These are phyloP conservation scores for Phytophthora syringae DNA, from an alignment of 352 stramenopile genomes.

Conservation along the genomic window DNA sequence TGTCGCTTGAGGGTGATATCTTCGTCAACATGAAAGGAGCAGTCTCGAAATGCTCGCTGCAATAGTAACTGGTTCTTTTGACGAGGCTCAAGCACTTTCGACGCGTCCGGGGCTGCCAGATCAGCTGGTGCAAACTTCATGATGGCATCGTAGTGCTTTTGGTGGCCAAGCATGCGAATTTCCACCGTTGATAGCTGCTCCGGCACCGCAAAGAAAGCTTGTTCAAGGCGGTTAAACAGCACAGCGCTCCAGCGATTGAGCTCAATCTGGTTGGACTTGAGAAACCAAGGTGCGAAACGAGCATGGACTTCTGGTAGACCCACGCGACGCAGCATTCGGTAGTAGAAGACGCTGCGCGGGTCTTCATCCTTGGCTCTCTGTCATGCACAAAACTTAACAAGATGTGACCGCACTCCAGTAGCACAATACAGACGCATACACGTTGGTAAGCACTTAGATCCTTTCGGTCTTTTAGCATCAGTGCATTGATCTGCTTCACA, in stretches of 20 bases:
- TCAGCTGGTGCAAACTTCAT: constrained; percentile 34
- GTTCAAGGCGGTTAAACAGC: constrained; percentile 71
- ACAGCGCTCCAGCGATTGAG: constrained; percentile 74
- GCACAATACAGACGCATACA: constrained; percentile 28
- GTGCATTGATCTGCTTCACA: constrained; percentile 71
- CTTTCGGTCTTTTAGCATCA: constrained; percentile 71
- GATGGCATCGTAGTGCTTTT: constrained; percentile 48
- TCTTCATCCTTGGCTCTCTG: constrained; percentile 75
- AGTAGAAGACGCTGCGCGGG: constrained; percentile 75
- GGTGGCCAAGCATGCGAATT: constrained; percentile 61
- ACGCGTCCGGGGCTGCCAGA: constrained; percentile 10
- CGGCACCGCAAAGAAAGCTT: constrained; percentile 61
- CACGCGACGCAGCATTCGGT: constrained; percentile 76
- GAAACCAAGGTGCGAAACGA: constrained; percentile 79
- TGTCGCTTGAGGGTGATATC: constrained; percentile 27
- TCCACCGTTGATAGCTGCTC: constrained; percentile 71
- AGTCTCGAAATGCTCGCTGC: constrained; percentile 70
- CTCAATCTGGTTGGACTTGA: constrained; percentile 76
- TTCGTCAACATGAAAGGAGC: constrained; percentile 62
- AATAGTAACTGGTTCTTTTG: constrained; percentile 68
- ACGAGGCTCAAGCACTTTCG: constrained; percentile 38
- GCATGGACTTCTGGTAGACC: constrained; percentile 75
- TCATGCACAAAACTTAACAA: neutral
- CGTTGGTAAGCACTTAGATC: constrained; percentile 53
- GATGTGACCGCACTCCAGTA: neutral